phyloP scores from a whole-genome alignment of 2,329 filamentous ascomycete genomes.

The Colletotrichum simmondsii region DNA sequence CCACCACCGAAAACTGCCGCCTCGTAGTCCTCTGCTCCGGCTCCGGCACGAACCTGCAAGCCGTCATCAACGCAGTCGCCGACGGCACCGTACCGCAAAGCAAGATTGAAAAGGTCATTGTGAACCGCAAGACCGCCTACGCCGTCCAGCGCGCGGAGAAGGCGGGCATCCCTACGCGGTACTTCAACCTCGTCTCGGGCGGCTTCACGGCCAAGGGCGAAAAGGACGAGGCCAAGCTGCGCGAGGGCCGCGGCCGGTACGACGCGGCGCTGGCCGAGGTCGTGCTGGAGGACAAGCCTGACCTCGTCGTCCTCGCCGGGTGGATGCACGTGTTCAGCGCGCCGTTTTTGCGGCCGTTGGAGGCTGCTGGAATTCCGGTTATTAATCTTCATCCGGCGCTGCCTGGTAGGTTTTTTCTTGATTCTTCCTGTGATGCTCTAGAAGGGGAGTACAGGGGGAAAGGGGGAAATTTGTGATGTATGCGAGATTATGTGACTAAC shows the following conservation, averaged over 20 bases:
- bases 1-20: conserved; percentile 47
- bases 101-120: conserved; percentile 57
- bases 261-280: conserved; percentile 79
- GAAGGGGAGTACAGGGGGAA: not conserved
- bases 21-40: conserved; percentile 79
- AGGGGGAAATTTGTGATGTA: not conserved
- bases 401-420: conserved; percentile 60
- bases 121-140: conserved; percentile 60
- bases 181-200: conserved; percentile 84
- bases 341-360: conserved; percentile 76
- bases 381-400: conserved; percentile 88
- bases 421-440: too few relatives aligned
- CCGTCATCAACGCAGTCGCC: conserved; percentile 66
- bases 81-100: conserved; percentile 52
- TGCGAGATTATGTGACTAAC: not conserved
- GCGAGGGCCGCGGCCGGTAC: conserved; percentile 73
- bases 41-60: conserved; percentile 83
- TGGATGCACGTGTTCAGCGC: conserved; percentile 87
- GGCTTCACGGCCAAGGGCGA: conserved; percentile 71
- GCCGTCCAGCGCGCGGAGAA: conserved; percentile 52
- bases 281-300: conserved; percentile 73
- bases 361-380: conserved; percentile 70
- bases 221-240: conserved; percentile 63
- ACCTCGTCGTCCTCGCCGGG: conserved; percentile 83
- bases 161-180: conserved; percentile 76